Conservation (phyloP, 495 filamentous ascomycete genomes). For the Pseudomonodictys pantanalensis region DNA sequence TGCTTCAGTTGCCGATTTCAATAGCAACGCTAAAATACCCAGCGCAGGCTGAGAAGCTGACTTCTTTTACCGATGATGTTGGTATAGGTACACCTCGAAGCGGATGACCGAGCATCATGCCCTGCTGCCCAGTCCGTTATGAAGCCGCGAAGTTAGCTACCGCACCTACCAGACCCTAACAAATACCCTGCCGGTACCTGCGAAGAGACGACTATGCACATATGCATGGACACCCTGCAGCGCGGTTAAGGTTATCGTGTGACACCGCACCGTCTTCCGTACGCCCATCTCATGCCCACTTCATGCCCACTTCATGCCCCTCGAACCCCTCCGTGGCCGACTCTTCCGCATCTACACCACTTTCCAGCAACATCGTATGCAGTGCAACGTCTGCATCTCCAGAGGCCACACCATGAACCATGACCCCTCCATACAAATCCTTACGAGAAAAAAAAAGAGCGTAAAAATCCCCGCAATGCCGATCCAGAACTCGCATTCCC, state of each 20-base stretch:
- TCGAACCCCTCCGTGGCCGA: too few relatives aligned
- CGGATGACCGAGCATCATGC: neutral
- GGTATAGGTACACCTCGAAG: neutral
- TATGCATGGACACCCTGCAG: too few relatives aligned
- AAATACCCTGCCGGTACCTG: neutral
- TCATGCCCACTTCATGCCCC: too few relatives aligned
- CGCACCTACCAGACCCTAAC: neutral
- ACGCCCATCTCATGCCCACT: neutral
- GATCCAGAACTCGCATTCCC: neutral
- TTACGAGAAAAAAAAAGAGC: neutral
- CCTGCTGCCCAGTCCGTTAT: slow-evolving; percentile 21
- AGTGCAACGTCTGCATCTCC: too few relatives aligned
- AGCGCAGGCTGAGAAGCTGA: too few relatives aligned
- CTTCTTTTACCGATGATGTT: neutral
- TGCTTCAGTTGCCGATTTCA: neutral
- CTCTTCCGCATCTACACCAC: too few relatives aligned
- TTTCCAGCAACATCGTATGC: too few relatives aligned
- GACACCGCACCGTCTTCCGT: neutral
- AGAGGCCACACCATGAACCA: too few relatives aligned
- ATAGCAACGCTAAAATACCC: too few relatives aligned
- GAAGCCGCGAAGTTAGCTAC: neutral
- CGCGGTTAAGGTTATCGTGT: neutral
- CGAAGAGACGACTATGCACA: neutral
- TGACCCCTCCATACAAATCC: neutral
- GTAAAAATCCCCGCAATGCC: neutral